A percentile compares a stretch with the other conserved stretches of the same genome.
Conservation (phyloP, 345 rosid species). For the Rhodomyrtus tomentosa region DNA sequence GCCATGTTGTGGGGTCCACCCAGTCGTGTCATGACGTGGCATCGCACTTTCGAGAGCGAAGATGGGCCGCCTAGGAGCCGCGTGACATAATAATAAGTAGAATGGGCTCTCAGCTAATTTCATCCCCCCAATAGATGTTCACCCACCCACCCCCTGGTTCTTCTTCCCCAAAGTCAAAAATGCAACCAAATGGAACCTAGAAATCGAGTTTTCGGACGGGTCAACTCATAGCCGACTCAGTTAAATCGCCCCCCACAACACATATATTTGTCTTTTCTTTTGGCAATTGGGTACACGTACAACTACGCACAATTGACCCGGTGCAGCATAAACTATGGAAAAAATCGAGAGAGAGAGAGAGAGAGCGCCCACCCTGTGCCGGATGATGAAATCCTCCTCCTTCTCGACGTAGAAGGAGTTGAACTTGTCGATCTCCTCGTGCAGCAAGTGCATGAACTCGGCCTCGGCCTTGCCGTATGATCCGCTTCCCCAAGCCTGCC, state of each 20-base stretch:
- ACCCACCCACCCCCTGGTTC: neutral
- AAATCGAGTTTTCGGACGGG: neutral
- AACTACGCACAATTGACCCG: neutral
- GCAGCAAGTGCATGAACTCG: conserved; percentile 45
- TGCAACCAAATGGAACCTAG: neutral
- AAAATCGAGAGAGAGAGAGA: neutral
- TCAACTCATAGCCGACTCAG: neutral
- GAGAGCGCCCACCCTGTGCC: conserved; percentile 40
- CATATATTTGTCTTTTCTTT: too few species aligned
- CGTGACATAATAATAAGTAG: too few species aligned
- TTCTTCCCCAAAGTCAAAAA: neutral
- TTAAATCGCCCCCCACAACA: neutral
- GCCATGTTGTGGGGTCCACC: neutral
- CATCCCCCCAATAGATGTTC: neutral
- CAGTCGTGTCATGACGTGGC: neutral
- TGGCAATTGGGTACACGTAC: neutral
- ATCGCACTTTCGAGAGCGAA: neutral
- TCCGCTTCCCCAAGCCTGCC: neutral
- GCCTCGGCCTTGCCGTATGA: conserved; percentile 24
- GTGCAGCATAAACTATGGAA: neutral
- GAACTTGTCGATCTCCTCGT: conserved; percentile 77
- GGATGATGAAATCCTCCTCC: conserved; percentile 87
- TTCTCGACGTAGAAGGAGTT: conserved; percentile 73
- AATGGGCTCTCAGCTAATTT: neutral
- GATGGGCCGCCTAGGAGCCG: neutral